Conservation (phyloP, 768 basidiomycete genomes). For the Candolleomyces eurysporus region DNA sequence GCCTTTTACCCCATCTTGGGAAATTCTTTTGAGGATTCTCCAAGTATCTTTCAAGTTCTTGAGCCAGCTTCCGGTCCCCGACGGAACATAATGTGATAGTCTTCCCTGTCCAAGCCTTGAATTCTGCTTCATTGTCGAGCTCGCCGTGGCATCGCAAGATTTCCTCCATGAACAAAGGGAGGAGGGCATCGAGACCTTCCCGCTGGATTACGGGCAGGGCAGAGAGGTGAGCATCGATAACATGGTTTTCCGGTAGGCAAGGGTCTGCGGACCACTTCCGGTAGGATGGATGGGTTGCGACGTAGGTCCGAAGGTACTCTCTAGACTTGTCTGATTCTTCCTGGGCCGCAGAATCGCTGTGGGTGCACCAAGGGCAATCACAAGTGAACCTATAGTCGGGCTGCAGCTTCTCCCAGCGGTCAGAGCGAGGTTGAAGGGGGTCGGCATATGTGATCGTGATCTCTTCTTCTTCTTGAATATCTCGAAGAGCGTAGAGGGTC, state of each 20-base stretch:
- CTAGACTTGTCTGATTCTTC: constrained; percentile 26
- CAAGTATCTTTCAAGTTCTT: constrained; percentile 27
- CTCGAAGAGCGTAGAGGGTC: constrained; percentile 39
- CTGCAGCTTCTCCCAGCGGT: constrained; percentile 30
- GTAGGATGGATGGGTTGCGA: constrained; percentile 35
- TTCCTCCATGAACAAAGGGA: constrained; percentile 40
- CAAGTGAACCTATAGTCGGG: constrained; percentile 42
- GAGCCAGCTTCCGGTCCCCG: constrained; percentile 24
- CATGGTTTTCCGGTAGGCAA: constrained; percentile 36
- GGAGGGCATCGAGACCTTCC: constrained; percentile 41
- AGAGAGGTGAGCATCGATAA: constrained; percentile 35
- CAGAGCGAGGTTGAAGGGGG: constrained; percentile 32
- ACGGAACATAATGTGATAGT: constrained; percentile 23
- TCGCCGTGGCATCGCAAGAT: constrained; percentile 40
- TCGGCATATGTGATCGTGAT: constrained; percentile 47
- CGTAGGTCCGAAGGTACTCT: constrained; percentile 22
- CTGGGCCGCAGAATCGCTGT: background rate
- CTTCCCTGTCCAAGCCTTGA: constrained; percentile 33
- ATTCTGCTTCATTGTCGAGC: constrained; percentile 35
- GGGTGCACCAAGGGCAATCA: constrained; percentile 34
- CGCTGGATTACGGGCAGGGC: constrained; percentile 39
- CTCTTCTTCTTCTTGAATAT: constrained; percentile 38
- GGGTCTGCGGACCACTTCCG: constrained; percentile 42
- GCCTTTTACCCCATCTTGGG: constrained; percentile 42
- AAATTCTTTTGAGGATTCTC: constrained; percentile 27